A percentile compares a stretch with the other conserved stretches of the same genome.
phyloP scores from a whole-genome alignment of 176 grass and related monocot species.

The Aegilops longissima region DNA sequence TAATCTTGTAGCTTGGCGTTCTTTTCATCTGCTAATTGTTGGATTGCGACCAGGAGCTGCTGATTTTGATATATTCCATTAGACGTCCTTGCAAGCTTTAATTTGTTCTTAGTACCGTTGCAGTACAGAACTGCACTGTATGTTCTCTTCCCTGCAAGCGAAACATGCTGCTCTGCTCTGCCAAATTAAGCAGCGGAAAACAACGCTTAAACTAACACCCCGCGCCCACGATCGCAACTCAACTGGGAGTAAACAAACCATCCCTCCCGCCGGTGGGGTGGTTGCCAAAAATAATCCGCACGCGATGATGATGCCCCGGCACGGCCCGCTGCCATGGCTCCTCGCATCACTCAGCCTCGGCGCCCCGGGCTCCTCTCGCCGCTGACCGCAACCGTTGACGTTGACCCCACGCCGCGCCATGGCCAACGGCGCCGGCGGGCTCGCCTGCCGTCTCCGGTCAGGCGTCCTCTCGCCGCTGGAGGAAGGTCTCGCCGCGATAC shows the following conservation, averaged over 20 bases:
- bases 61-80: background rate
- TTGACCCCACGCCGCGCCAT: background rate
- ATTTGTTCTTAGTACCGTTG: background rate
- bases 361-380: background rate
- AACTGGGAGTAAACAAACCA: no score
- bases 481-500: conserved; percentile 14
- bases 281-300: background rate
- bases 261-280: background rate
- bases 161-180: background rate
- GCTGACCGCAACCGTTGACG: background rate
- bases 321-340: conserved; percentile 15
- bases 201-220: no score
- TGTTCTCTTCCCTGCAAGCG: background rate
- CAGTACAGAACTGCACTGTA: background rate
- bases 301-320: no score
- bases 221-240: background rate
- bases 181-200: background rate
- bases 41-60: background rate
- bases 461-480: conserved; percentile 36
- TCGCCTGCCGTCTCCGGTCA: conserved; percentile 11
- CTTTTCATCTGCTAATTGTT: background rate
- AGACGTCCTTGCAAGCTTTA: background rate
- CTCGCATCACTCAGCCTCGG: conserved; percentile 1
- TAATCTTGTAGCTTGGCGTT: background rate
- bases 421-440: conserved; percentile 5